Conservation (phyloP, 2,329 filamentous ascomycete species). For the Phaeosphaeria sp. region DNA sequence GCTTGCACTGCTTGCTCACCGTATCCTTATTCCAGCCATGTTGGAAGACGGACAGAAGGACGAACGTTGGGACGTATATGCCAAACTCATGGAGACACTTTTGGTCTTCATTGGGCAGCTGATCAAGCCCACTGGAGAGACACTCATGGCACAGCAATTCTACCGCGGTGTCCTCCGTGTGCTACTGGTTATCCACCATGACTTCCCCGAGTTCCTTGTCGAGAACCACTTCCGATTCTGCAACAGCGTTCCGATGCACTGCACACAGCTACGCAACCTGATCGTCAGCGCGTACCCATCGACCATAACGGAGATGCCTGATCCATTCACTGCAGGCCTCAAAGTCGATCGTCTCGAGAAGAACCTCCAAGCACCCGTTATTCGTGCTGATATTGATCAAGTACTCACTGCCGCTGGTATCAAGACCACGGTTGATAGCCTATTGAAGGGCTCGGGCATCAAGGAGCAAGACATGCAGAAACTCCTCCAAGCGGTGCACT, state of each 20-base stretch:
- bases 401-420: conserved; percentile 59
- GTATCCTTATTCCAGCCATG: conserved; percentile 81
- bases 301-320: conserved; percentile 73
- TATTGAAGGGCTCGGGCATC: conserved; percentile 61
- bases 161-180: conserved; percentile 86
- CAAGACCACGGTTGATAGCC: conserved; percentile 60
- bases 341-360: conserved; percentile 81
- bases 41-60: conserved; percentile 66
- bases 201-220: conserved; percentile 91
- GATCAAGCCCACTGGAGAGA: conserved; percentile 74
- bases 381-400: conserved; percentile 68
- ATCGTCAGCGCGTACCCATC: conserved; percentile 81
- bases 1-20: conserved; percentile 82
- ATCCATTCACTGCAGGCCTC: conserved; percentile 74
- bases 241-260: conserved; percentile 81
- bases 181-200: conserved; percentile 85
- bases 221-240: conserved; percentile 85
- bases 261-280: conserved; percentile 86
- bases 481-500: conserved; percentile 75
- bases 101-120: conserved; percentile 79
- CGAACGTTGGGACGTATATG: conserved; percentile 77
- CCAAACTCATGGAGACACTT: conserved; percentile 74
- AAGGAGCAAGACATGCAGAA: conserved; percentile 77
- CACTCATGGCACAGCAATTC: conserved; percentile 76
- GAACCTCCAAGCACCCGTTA: conserved; percentile 70